phyloP scores from a whole-genome alignment of 2,329 filamentous ascomycete genomes.

The Aspergillus sp. region DNA sequence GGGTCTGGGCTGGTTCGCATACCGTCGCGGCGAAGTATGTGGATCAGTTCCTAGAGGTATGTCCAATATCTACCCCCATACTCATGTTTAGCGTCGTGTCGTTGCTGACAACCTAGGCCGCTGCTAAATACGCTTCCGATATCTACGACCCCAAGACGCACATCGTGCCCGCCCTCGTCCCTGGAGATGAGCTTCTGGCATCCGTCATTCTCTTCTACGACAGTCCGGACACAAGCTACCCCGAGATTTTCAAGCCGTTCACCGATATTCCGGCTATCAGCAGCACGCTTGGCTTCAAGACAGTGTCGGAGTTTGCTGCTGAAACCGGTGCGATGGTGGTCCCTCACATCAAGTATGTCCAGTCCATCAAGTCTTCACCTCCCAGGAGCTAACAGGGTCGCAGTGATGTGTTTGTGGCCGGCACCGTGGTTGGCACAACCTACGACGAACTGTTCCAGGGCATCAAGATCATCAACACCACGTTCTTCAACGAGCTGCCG shows the following conservation, averaged over 20 bases:
- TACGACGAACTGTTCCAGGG: slow-evolving; percentile 34
- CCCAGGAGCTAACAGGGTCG: background rate
- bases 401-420: slow-evolving; percentile 36
- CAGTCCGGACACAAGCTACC: slow-evolving; percentile 27
- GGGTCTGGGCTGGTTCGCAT: slow-evolving; percentile 34
- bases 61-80: background rate
- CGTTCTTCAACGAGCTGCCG: slow-evolving; percentile 39
- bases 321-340: slow-evolving; percentile 33
- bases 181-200: slow-evolving; percentile 26
- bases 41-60: slow-evolving; percentile 23
- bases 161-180: slow-evolving; percentile 27
- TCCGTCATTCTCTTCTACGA: slow-evolving; percentile 40
- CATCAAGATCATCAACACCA: slow-evolving; percentile 38
- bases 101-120: slow-evolving; percentile 18
- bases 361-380: too few relatives aligned
- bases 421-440: slow-evolving; percentile 29
- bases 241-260: slow-evolving; percentile 34
- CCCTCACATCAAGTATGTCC: slow-evolving; percentile 5
- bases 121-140: slow-evolving; percentile 24
- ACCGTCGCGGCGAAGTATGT: slow-evolving; percentile 24
- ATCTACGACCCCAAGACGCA: slow-evolving; percentile 30
- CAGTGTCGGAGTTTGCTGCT: slow-evolving; percentile 30
- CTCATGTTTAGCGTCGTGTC: background rate
- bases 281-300: slow-evolving; percentile 36
- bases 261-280: slow-evolving; percentile 33